Base-by-base conservation (phyloP, 257 asterid genomes). In the Fraxinus americana region DNA sequence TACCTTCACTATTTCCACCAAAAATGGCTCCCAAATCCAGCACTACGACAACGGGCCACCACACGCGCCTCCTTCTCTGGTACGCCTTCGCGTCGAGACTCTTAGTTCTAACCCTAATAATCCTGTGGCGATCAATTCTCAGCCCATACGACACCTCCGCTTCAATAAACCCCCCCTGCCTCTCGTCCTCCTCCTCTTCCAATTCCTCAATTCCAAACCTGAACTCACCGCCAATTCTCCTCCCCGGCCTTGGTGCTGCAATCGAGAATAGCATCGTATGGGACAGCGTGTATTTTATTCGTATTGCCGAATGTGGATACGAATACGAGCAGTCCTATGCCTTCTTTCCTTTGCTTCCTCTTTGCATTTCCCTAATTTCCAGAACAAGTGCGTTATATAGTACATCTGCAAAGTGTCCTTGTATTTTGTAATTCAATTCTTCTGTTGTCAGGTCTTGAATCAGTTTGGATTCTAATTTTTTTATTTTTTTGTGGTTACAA, bases 281-380 rank as follows among this genome's bases (percentile, higher is more conserved):
- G 99, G 99, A 95, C 78, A 80, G 97, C 45, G 98, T 93, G 65
- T 91, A 93, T 87, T 95, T 90, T 75, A 81, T 83, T 25, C 97
- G 98, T 74, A 88, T 90, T 11, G 96, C 97, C 0, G 87, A 92
- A 84, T 95, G 99, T 70, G 97, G 98, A 65, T 95, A 95, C 74
- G 99, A 95, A 71, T 95, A 95, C 78, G 99, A 95, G 72, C 99
- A 95, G 84, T 69, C 89, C 80, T 95, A 95, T 38, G 99, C 99
- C 1, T 93, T 93, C 81, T 84, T 90, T 84, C 99, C 99, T 29
- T 78, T 95, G 88, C 96, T 95, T n/a, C 98, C 99, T 68, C 80
- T 93, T 79, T 90, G 86, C 89, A 82, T 90, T 32, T 89, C 91
- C 3, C 8, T 91, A 38, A 65, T 95, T 79, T 90, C 97, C n/a